Evolutionary conservation across 176 grass and related monocot species (phyloP).

Genomic region (Triticum monococcum): DNA sequence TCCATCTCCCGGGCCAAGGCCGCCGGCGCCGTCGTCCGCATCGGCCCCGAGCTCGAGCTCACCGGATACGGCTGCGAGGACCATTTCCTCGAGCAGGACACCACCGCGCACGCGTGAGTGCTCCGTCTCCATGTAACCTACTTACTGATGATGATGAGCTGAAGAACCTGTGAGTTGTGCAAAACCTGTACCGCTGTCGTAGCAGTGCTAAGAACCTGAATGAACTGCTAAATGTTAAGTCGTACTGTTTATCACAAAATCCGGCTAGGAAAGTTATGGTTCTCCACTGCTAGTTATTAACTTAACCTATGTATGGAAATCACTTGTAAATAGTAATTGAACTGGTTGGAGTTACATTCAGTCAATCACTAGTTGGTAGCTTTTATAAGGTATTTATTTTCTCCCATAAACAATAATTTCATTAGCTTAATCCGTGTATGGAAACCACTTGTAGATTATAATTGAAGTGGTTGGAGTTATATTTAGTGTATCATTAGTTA

Average conservation of each 20-base stretch:
- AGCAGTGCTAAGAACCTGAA: background rate
- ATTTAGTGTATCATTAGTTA: background rate
- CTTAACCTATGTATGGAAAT: background rate
- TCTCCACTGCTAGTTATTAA: background rate
- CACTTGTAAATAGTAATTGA: background rate
- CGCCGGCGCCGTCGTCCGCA: slow-evolving; percentile 55
- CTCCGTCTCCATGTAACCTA: background rate
- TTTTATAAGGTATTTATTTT: background rate
- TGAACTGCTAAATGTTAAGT: background rate
- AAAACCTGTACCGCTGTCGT: background rate
- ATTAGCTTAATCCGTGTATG: background rate
- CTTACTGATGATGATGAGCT: background rate
- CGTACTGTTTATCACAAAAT: background rate
- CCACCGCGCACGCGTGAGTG: slow-evolving; percentile 72
- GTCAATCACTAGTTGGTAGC: background rate
- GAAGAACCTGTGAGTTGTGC: background rate
- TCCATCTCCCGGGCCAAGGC: slow-evolving; percentile 73
- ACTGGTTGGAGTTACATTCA: background rate
- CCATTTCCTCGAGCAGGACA: slow-evolving; percentile 95
- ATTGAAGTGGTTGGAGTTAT: background rate
- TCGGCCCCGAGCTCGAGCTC: slow-evolving; percentile 91
- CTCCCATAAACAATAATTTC: background rate
- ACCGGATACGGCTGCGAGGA: slow-evolving; percentile 96
- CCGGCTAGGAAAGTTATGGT: background rate
- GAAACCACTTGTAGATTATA: background rate